These are phyloP conservation scores for Silene uniflora DNA, from an alignment of 148 eudicot genomes.

Conservation along the genomic window DNA sequence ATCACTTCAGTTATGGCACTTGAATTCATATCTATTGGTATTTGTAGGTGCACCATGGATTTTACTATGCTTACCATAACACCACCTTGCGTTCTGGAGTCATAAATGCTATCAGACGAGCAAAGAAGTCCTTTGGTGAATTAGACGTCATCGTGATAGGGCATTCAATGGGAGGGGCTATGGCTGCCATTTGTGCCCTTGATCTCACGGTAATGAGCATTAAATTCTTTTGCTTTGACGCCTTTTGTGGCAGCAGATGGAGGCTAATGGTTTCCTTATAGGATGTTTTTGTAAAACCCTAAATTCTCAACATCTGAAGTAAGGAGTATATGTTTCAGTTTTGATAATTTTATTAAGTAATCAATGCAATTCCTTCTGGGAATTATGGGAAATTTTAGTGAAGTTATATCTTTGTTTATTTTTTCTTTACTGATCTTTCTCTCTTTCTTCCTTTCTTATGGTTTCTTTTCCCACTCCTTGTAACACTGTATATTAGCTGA, in stretches of 20 bases:
- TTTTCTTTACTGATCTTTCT: too few species aligned
- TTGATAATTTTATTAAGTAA: background rate
- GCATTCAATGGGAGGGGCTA: constrained; percentile 99
- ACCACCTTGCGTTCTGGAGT: constrained; percentile 78
- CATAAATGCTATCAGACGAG: constrained; percentile 52
- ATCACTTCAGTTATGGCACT: background rate
- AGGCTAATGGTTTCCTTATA: background rate
- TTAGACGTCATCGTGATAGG: constrained; percentile 65
- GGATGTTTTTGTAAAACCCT: background rate
- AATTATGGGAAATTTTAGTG: too few species aligned
- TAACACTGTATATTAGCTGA: background rate
- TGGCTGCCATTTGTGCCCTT: constrained; percentile 88
- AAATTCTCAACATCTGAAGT: background rate
- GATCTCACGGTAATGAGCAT: constrained; percentile 65
- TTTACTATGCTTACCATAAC: constrained; percentile 87
- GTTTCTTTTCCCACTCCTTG: too few species aligned
- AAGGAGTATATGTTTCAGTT: background rate
- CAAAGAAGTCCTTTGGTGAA: constrained; percentile 60
- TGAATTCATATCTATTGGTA: constrained; percentile 9
- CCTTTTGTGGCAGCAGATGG: background rate
- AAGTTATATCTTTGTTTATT: too few species aligned
- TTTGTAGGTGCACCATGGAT: constrained; percentile 92
- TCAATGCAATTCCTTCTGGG: background rate
- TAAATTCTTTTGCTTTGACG: background rate
- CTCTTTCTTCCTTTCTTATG: too few species aligned